phyloP scores from a whole-genome alignment of 306 rosid genomes.

The Quercus wislizeni region DNA sequence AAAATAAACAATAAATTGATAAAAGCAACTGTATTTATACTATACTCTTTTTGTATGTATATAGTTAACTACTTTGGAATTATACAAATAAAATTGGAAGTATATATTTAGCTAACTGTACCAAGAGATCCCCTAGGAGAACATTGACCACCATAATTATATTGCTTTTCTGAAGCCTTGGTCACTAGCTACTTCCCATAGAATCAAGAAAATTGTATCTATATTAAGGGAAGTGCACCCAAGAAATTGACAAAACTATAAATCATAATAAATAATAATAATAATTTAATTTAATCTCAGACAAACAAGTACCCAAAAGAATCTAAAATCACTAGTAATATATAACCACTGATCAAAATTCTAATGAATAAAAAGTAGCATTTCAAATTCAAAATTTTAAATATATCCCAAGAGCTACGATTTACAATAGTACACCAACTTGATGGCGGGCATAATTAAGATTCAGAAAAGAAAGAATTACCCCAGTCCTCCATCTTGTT shows the following conservation, averaged over 20 bases:
- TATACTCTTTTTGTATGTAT: no score
- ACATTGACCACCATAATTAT: no score
- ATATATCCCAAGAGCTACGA: background rate
- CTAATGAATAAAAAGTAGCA: background rate
- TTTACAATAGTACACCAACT: background rate
- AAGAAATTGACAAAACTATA: background rate
- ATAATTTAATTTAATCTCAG: background rate
- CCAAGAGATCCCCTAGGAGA: no score
- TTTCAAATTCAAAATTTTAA: background rate
- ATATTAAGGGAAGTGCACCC: background rate
- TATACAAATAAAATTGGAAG: no score
- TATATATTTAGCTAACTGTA: no score
- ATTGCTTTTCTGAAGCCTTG: no score
- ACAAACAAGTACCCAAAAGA: background rate
- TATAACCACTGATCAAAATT: background rate
- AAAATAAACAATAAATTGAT: no score
- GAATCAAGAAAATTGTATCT: background rate
- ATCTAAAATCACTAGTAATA: background rate
- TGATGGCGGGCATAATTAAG: background rate
- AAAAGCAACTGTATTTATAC: no score
- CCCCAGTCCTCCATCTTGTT: constrained; percentile 76
- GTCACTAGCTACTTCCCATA: background rate
- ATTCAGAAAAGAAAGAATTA: constrained; percentile 22
- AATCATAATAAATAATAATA: background rate
- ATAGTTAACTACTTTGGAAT: no score